Evolutionary conservation across 2,329 filamentous ascomycete genomes (phyloP).

Genomic region (Calonectria crousiana): DNA sequence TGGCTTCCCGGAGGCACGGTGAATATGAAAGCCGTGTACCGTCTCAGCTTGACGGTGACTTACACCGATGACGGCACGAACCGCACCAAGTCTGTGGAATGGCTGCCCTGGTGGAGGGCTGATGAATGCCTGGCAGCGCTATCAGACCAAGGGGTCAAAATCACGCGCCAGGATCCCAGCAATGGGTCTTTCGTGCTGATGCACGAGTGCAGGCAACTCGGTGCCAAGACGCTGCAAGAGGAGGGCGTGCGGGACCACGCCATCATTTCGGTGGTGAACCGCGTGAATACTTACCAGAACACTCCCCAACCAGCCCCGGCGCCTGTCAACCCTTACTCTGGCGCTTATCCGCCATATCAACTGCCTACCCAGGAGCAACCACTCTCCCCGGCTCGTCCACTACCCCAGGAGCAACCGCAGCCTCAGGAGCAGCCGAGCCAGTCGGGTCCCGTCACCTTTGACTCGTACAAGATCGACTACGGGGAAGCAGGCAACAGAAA

Average conservation of each 20-base stretch:
- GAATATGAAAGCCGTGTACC: neutral
- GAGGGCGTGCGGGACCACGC: neutral
- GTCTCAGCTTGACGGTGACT: neutral
- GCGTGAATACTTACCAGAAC: neutral
- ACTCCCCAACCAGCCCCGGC: neutral
- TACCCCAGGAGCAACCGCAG: neutral
- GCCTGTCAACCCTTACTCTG: neutral
- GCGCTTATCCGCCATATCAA: neutral
- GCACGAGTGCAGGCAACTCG: neutral
- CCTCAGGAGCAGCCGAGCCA: neutral
- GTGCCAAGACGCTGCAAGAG: neutral
- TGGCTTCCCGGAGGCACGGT: neutral
- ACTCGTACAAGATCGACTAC: neutral
- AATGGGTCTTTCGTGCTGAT: neutral
- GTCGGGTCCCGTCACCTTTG: neutral
- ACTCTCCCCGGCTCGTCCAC: neutral
- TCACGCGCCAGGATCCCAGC: neutral
- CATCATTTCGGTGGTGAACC: neutral
- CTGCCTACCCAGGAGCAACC: neutral
- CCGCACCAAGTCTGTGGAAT: neutral
- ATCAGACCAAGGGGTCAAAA: neutral
- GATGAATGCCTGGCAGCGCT: neutral
- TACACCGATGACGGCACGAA: neutral
- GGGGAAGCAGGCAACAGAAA: neutral
- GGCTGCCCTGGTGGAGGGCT: slow-evolving; percentile 12